These are phyloP conservation scores for Solanum neorickii DNA, from an alignment of 257 asterid species.

Conservation along the genomic window DNA sequence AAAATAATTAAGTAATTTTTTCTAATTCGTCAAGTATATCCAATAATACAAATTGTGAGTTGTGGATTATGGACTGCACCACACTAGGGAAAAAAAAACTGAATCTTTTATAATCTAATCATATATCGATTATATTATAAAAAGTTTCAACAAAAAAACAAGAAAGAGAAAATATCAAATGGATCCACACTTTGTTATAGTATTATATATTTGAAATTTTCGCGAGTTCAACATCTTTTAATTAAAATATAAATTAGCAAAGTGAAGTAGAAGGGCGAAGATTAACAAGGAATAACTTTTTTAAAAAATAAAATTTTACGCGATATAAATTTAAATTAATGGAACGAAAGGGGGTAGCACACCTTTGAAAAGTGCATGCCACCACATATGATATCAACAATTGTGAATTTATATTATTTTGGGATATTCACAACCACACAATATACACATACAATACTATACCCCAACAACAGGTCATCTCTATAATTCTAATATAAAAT, in stretches of 20 bases:
- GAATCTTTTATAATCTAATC: background rate
- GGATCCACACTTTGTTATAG: background rate
- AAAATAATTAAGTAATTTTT: too few species aligned
- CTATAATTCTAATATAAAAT: background rate
- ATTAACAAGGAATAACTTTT: rapidly evolving
- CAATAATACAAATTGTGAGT: background rate
- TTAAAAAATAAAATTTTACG: too few species aligned
- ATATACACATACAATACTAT: background rate
- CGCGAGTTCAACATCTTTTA: too few species aligned
- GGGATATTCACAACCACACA: background rate
- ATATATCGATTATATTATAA: too few species aligned
- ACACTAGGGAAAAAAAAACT: background rate
- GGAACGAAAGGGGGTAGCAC: background rate
- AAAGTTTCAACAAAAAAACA: too few species aligned
- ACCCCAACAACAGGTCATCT: background rate
- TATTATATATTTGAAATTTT: too few species aligned
- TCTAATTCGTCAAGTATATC: background rate
- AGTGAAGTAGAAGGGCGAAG: background rate
- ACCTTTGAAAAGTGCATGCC: background rate
- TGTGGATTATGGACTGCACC: background rate
- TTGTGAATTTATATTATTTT: background rate
- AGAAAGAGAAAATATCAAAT: background rate
- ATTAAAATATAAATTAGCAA: background rate
- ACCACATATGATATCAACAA: background rate
- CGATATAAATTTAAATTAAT: too few species aligned